Evolutionary conservation across 352 stramenopile genomes (phyloP).

Genomic region (Phytopythium cucurbitacearum): DNA sequence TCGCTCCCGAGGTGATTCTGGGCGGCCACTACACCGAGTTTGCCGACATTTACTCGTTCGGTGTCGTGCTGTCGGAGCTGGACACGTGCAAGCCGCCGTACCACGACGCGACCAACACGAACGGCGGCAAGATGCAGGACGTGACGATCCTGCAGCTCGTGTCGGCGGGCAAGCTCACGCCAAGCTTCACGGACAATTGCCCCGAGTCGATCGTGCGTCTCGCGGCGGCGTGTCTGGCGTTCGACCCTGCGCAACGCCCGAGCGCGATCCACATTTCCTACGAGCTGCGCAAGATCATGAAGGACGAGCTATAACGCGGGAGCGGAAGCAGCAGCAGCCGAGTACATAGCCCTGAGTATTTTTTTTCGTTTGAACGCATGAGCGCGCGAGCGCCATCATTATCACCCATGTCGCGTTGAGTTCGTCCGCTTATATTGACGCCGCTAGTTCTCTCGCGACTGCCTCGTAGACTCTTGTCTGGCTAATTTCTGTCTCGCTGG

Average conservation of each 20-base stretch:
- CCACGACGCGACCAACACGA: constrained; percentile 56
- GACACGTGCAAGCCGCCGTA: constrained; percentile 64
- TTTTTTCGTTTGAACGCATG: too few species aligned
- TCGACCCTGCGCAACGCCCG: constrained; percentile 58
- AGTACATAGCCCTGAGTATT: too few species aligned
- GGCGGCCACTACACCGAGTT: constrained; percentile 49
- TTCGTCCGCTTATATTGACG: too few species aligned
- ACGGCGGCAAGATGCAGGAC: constrained; percentile 57
- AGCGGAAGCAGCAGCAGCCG: too few species aligned
- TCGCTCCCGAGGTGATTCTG: constrained; percentile 48
- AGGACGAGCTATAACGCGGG: constrained; percentile 43
- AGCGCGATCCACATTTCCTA: constrained; percentile 78
- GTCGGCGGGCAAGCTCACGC: constrained; percentile 64
- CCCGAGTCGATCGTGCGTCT: constrained; percentile 53
- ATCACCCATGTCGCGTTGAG: too few species aligned
- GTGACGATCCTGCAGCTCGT: constrained; percentile 62
- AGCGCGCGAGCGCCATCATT: too few species aligned
- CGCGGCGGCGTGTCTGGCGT: constrained; percentile 53
- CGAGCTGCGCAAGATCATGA: constrained; percentile 75
- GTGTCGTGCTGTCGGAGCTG: constrained; percentile 54
- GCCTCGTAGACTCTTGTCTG: too few species aligned
- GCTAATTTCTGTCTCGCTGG: too few species aligned
- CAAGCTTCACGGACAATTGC: constrained; percentile 45
- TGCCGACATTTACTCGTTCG: constrained; percentile 54
- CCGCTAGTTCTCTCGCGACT: too few species aligned